phyloP scores from a whole-genome alignment of 768 basidiomycete species.

The Mycena rebaudengoi region DNA sequence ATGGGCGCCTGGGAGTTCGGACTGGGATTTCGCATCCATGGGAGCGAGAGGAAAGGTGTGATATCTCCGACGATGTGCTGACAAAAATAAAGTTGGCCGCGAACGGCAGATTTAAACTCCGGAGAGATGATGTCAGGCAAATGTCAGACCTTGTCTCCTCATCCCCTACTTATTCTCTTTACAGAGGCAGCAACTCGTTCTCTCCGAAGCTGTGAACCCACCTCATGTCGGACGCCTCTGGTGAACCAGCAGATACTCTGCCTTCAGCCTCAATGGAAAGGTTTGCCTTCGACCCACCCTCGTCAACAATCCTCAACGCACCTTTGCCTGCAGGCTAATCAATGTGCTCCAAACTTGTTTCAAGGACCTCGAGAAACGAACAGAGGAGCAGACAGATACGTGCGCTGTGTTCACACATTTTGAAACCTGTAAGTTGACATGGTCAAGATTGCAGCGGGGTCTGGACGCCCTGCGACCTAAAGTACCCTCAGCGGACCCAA shows the following conservation, averaged over 20 bases:
- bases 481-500: neutral
- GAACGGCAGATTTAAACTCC: no score
- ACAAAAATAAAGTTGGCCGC: no score
- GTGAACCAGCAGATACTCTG: no score
- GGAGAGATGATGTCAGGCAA: no score
- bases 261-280: neutral
- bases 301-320: neutral
- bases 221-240: no score
- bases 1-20: conserved; percentile 14
- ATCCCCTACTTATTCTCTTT: no score
- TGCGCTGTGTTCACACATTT: no score
- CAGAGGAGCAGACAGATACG: neutral
- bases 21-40: conserved; percentile 3
- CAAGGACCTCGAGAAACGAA: neutral
- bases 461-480: neutral
- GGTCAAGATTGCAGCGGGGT: neutral
- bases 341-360: neutral
- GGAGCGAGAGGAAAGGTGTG: neutral
- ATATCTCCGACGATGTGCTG: no score
- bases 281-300: neutral
- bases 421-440: neutral
- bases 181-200: no score
- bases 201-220: no score
- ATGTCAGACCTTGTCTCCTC: no score
- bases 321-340: neutral